Conservation (phyloP, 768 basidiomycete species). For the Nevesoporus exiguus region DNA sequence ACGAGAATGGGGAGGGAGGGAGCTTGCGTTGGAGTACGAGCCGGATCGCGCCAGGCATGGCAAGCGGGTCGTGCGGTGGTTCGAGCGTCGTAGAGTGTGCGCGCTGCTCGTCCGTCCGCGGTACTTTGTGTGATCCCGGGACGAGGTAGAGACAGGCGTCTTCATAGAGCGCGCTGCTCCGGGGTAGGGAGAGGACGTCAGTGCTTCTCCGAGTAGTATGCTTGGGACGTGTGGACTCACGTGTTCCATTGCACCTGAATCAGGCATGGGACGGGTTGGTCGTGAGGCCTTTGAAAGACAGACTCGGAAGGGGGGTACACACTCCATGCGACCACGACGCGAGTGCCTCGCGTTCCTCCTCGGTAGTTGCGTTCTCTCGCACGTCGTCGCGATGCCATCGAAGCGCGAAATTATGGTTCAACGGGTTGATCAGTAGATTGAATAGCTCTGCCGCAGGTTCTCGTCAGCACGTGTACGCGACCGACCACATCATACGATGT, state of each 20-base stretch:
- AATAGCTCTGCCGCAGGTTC: slow-evolving; percentile 49
- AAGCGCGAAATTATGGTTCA: slow-evolving; percentile 60
- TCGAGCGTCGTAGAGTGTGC: slow-evolving; percentile 46
- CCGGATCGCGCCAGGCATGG: slow-evolving; percentile 66
- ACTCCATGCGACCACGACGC: slow-evolving; percentile 64
- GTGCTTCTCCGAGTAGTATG: not conserved
- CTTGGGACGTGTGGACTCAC: slow-evolving; percentile 38
- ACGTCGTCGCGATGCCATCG: slow-evolving; percentile 83
- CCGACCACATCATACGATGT: slow-evolving; percentile 10
- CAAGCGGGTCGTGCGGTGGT: slow-evolving; percentile 54
- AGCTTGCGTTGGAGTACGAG: slow-evolving; percentile 52
- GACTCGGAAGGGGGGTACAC: slow-evolving; percentile 11
- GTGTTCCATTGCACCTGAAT: slow-evolving; percentile 78
- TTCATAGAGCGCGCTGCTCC: slow-evolving; percentile 55
- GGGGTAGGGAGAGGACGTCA: too few species aligned
- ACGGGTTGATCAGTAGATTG: slow-evolving; percentile 71
- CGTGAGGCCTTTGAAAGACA: too few species aligned
- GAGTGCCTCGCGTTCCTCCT: slow-evolving; percentile 60
- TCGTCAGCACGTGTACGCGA: too few species aligned
- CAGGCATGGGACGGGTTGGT: too few species aligned
- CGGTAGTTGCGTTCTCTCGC: slow-evolving; percentile 48
- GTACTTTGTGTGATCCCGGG: slow-evolving; percentile 59
- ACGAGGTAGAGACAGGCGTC: slow-evolving; percentile 72
- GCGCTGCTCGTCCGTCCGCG: slow-evolving; percentile 58
- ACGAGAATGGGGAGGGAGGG: too few species aligned